phyloP scores from a whole-genome alignment of 1,139 yeast genomes.

The Zygosaccharomyces pseudobailii region DNA sequence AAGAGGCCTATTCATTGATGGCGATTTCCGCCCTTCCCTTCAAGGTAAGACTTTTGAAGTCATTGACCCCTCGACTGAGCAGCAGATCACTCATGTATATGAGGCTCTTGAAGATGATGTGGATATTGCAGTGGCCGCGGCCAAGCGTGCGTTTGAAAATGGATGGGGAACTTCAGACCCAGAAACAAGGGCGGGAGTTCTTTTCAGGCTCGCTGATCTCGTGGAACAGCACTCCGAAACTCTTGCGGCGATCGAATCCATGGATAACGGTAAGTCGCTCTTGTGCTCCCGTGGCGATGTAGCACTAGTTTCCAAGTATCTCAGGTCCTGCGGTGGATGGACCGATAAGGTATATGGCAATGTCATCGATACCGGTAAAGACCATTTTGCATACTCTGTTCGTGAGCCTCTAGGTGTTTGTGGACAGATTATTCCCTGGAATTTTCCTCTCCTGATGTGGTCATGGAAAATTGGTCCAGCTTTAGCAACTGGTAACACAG shows the following conservation, averaged over 20 bases:
- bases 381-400: slow-evolving; percentile 47
- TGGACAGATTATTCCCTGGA: slow-evolving; percentile 86
- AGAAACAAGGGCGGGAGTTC: slow-evolving; percentile 48
- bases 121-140: slow-evolving; percentile 45
- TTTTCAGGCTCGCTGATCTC: slow-evolving; percentile 57
- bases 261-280: slow-evolving; percentile 72
- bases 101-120: slow-evolving; percentile 47
- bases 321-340: slow-evolving; percentile 73
- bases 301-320: slow-evolving; percentile 49
- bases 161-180: slow-evolving; percentile 42
- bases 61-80: slow-evolving; percentile 45
- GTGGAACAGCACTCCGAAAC: slow-evolving; percentile 52
- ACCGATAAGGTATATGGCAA: slow-evolving; percentile 67
- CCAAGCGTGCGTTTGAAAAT: slow-evolving; percentile 40
- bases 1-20: slow-evolving; percentile 47
- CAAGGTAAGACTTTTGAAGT: slow-evolving; percentile 41
- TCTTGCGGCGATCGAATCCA: slow-evolving; percentile 57
- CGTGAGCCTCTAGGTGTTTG: slow-evolving; percentile 73
- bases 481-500: slow-evolving; percentile 75
- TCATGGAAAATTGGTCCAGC: slow-evolving; percentile 84
- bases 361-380: slow-evolving; percentile 53
- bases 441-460: slow-evolving; percentile 75
- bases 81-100: slow-evolving; percentile 41
- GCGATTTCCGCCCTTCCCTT: slow-evolving; percentile 42
- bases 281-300: slow-evolving; percentile 52